A percentile compares a stretch with the other conserved stretches of the same genome.
phyloP scores from a whole-genome alignment of 257 asterid species.

The Phtheirospermum japonicum region DNA sequence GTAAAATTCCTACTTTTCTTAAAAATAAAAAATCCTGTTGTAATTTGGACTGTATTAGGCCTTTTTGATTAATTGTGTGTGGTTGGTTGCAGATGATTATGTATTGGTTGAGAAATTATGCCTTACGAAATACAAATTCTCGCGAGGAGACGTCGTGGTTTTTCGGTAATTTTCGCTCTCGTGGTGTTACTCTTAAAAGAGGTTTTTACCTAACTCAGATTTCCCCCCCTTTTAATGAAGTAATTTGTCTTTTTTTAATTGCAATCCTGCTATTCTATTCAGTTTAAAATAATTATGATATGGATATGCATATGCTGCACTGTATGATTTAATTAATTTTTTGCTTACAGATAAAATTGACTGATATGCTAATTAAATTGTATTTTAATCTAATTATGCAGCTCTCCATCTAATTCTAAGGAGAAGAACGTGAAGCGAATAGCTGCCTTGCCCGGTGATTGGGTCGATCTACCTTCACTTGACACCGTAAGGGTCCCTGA shows the following conservation, averaged over 20 bases:
- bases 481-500: constrained; percentile 65
- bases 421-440: constrained; percentile 73
- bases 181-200: background rate
- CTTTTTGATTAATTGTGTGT: constrained; percentile 1
- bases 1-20: constrained; percentile 34
- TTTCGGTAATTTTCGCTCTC: constrained; percentile 48
- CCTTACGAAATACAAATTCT: constrained; percentile 71
- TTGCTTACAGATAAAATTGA: background rate
- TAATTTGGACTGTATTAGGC: background rate
- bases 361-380: background rate
- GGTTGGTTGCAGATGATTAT: constrained; percentile 49
- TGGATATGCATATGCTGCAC: background rate
- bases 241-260: background rate
- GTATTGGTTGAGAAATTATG: constrained; percentile 79
- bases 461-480: constrained; percentile 47
- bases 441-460: constrained; percentile 81
- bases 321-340: background rate
- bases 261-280: background rate
- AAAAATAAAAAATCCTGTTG: background rate
- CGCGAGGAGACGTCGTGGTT: constrained; percentile 77
- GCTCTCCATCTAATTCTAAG: constrained; percentile 63
- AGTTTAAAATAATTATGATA: background rate
- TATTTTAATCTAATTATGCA: constrained; percentile 32
- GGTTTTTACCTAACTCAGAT: background rate
- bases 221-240: too few relatives aligned